Base-by-base conservation (phyloP, 768 basidiomycete genomes). In the Phylloporus sp. region DNA sequence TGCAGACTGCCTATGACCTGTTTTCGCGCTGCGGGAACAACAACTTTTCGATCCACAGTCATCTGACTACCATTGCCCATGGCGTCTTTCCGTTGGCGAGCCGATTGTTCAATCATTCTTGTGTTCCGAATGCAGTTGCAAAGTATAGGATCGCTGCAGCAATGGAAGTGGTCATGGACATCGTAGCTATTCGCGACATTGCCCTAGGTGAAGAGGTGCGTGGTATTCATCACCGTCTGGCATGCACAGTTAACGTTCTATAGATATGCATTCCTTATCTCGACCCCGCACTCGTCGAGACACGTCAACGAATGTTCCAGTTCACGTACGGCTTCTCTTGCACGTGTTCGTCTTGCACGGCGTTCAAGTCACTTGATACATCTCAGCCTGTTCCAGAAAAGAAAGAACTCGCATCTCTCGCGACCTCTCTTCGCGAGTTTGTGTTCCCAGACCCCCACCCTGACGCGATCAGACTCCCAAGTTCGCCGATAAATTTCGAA, bases 41-140 rank as follows among this genome's bases (percentile, higher is more conserved):
- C 64, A 89, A 91, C 56, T 90, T 89, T 62, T 73, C 80, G 9
- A 68, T 90, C 20, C 84, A 88, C 56, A 84, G 82, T 3, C 84
- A 88, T 69, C 68, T 90, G 32, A 77, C 68, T 14, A 75, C 82
- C 2, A 69, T 83, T 56, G 89, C 79, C 0, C 82, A 89, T 66
- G 89, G 86, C 0, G 71, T 88, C 29, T 90, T 86, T 50, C 86
- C 89, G 8, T 62, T 79, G 9, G 82, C 89, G 2, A 90, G 89
- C 57, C 74, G 86, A n/a, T 60, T 79, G 11, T 88, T 90, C 69
- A 91, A 91, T 58, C 89, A 91, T 58, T 87, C 85, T 5, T 91
- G 89, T 62, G 55, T 75, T 15, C 86, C 89, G 2, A 89, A 87
- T 53, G 84, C 84, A 14, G 77, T 76, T 21, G 70, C 78, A 26